Conservation (phyloP, 257 asterid species). For the Plantago elongata region DNA sequence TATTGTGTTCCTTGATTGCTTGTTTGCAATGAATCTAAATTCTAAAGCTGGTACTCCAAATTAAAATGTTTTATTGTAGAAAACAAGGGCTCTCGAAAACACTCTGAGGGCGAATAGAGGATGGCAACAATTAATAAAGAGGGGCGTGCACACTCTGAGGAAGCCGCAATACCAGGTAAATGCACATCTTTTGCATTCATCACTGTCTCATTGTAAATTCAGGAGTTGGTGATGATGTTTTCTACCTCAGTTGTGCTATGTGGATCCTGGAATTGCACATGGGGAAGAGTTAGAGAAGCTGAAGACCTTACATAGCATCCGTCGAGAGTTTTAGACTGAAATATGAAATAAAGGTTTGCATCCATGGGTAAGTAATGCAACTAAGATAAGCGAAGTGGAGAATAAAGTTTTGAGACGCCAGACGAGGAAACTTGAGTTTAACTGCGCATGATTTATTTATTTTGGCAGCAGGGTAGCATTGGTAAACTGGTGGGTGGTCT, state of each 20-base stretch:
- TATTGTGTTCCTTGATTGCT: conserved; percentile 14
- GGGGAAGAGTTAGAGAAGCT: conserved; percentile 67
- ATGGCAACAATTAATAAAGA: conserved; percentile 78
- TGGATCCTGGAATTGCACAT: conserved; percentile 71
- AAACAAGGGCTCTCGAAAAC: conserved; percentile 47
- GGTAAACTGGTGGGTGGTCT: too few species aligned
- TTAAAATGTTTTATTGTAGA: conserved; percentile 30
- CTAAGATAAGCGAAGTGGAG: not conserved
- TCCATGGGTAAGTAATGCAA: not conserved
- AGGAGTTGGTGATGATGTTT: conserved; percentile 1
- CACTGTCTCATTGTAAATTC: too few species aligned
- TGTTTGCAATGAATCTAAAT: not conserved
- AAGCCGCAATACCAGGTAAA: conserved; percentile 75
- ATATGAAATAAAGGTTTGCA: not conserved
- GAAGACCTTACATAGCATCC: conserved; percentile 55
- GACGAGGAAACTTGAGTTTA: too few species aligned
- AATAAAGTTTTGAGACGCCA: too few species aligned
- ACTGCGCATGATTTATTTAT: too few species aligned
- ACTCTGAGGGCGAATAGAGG: conserved; percentile 45
- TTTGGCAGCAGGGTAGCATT: too few species aligned
- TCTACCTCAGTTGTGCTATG: conserved; percentile 55
- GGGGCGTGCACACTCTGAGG: conserved; percentile 79
- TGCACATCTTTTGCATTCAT: not conserved
- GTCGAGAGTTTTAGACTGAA: conserved; percentile 42
- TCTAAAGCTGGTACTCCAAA: not conserved